Evolutionary conservation across 768 basidiomycete species (phyloP).

Genomic region (Cystofilobasidium capitatum): DNA sequence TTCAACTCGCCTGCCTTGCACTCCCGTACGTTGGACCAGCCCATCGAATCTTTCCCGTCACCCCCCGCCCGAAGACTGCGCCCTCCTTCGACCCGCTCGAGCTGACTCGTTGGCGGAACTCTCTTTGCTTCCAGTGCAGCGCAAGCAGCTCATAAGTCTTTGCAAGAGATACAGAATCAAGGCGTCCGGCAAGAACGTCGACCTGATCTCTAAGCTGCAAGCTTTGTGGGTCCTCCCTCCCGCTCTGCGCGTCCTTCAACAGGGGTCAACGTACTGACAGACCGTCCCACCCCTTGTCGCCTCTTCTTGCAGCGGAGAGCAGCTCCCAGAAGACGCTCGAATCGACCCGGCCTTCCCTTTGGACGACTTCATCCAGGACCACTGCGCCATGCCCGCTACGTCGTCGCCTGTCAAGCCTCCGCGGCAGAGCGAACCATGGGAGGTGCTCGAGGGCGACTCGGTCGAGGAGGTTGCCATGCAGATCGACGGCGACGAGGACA

Average conservation of each 20-base stretch:
- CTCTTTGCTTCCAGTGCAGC: slow-evolving; percentile 10
- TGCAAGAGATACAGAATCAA: slow-evolving; percentile 24
- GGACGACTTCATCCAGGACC: background rate
- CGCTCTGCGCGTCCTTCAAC: background rate
- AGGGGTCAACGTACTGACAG: background rate
- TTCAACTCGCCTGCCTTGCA: slow-evolving; percentile 26
- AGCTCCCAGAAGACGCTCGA: slow-evolving; percentile 8
- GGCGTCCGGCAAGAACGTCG: slow-evolving; percentile 23
- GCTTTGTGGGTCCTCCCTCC: slow-evolving; percentile 2
- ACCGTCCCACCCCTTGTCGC: no score
- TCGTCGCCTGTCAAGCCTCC: background rate
- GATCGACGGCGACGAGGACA: background rate
- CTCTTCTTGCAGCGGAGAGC: slow-evolving; percentile 1
- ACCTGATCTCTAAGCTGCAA: slow-evolving; percentile 21
- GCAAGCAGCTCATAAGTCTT: slow-evolving; percentile 24
- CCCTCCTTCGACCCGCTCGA: background rate
- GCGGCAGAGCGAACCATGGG: slow-evolving; percentile 18
- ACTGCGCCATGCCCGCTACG: background rate
- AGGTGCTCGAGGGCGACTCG: slow-evolving; percentile 5
- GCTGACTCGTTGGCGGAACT: background rate
- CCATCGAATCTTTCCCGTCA: background rate
- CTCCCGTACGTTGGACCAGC: slow-evolving; percentile 21
- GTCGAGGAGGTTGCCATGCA: background rate
- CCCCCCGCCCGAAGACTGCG: background rate
- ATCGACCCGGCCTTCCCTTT: slow-evolving; percentile 8